A percentile compares a stretch with the other conserved stretches of the same genome.
These are phyloP conservation scores for Xylaria acuta DNA, from an alignment of 495 filamentous ascomycete genomes.

Conservation along the genomic window DNA sequence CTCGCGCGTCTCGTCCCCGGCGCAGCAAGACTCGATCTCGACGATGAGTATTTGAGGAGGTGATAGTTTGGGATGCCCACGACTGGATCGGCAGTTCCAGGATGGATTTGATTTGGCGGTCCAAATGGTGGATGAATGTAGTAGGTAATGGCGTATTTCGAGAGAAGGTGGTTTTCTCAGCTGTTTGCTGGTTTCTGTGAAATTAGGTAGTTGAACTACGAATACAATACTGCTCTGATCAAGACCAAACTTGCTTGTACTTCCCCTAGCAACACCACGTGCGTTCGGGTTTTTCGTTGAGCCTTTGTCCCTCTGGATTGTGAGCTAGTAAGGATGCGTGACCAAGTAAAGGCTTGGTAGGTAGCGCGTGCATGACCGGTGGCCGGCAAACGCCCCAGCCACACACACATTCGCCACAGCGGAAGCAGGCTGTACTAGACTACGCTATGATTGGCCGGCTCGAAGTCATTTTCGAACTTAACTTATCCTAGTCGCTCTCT, in stretches of 20 bases:
- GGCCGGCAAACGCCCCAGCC: slow-evolving; percentile 3
- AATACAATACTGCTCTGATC: slow-evolving; percentile 6
- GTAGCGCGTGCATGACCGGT: background rate
- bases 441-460: slow-evolving; percentile 16
- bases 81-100: slow-evolving; percentile 18
- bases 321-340: background rate
- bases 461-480: slow-evolving; percentile 11
- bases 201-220: slow-evolving; percentile 22
- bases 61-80: slow-evolving; percentile 17
- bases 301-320: background rate
- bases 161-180: slow-evolving; percentile 7
- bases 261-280: background rate
- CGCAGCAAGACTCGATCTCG: slow-evolving; percentile 30
- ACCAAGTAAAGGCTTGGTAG: too few relatives aligned
- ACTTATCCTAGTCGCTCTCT: slow-evolving; percentile 20
- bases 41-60: slow-evolving; percentile 12
- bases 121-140: slow-evolving; percentile 18
- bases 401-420: slow-evolving; percentile 18
- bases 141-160: slow-evolving; percentile 22
- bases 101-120: slow-evolving; percentile 19
- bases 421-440: background rate
- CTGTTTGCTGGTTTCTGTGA: background rate
- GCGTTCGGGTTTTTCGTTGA: background rate
- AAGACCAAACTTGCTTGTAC: background rate
- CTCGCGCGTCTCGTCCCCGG: slow-evolving; percentile 39